A percentile compares a stretch with the other conserved stretches of the same genome.
phyloP scores from a whole-genome alignment of 176 grass and related monocot genomes.

The Aegilops sharonensis region DNA sequence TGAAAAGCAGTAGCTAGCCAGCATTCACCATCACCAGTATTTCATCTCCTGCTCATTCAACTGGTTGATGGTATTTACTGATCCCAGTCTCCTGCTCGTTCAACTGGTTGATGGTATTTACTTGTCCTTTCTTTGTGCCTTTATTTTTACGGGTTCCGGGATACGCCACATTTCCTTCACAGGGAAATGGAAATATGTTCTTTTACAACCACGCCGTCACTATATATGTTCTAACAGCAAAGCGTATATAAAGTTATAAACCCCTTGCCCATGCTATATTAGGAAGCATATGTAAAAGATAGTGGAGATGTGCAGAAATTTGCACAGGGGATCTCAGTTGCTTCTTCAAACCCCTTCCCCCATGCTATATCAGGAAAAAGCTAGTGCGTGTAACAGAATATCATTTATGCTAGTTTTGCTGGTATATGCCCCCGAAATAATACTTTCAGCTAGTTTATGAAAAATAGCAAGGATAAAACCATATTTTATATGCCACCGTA shows the following conservation, averaged over 20 bases:
- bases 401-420: not conserved
- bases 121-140: not conserved
- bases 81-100: not conserved
- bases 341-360: not conserved
- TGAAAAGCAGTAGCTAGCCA: too few relatives aligned
- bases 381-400: not conserved
- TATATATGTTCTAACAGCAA: not conserved
- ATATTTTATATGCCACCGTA: not conserved
- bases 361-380: not conserved
- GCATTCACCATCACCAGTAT: too few relatives aligned
- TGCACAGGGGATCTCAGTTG: not conserved
- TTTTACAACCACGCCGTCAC: not conserved
- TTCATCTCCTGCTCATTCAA: not conserved
- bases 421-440: not conserved
- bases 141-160: not conserved
- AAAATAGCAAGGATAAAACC: not conserved
- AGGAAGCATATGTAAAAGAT: not conserved
- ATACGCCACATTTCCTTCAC: not conserved
- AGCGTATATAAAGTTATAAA: not conserved
- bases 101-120: conserved; percentile 18
- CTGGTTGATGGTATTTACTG: conserved; percentile 27
- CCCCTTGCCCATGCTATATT: too few relatives aligned
- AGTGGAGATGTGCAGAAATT: not conserved
- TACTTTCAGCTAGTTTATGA: not conserved
- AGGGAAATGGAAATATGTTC: not conserved